phyloP scores from a whole-genome alignment of 768 basidiomycete genomes.

The Suillus sp. region DNA sequence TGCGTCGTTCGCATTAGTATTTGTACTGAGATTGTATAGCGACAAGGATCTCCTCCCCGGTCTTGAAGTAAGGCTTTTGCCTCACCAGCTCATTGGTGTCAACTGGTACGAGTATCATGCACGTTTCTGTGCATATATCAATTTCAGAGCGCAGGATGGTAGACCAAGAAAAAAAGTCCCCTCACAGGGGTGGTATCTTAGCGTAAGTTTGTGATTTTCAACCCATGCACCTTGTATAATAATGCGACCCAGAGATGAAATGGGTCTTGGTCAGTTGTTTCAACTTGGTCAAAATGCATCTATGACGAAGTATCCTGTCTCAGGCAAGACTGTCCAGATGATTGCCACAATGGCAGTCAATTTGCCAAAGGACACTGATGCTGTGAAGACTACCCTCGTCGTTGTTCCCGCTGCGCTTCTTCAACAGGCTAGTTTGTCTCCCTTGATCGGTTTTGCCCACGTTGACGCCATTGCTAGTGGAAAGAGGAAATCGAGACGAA shows the following conservation, averaged over 20 bases:
- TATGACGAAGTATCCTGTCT: background rate
- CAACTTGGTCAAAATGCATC: background rate
- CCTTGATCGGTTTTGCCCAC: background rate
- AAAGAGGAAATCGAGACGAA: constrained; percentile 73
- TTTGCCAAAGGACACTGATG: constrained; percentile 48
- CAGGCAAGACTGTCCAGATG: constrained; percentile 77
- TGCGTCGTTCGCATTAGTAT: background rate
- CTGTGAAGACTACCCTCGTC: constrained; percentile 62
- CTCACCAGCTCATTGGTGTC: constrained; percentile 79
- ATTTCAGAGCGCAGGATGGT: constrained; percentile 55
- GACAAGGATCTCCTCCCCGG: constrained; percentile 63
- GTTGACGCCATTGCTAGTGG: constrained; percentile 46
- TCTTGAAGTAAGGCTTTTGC: constrained; percentile 66
- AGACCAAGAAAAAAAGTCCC: constrained; percentile 51
- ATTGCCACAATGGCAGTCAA: constrained; percentile 79
- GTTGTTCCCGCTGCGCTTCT: constrained; percentile 78
- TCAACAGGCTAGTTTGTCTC: constrained; percentile 50
- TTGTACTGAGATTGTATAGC: constrained; percentile 31
- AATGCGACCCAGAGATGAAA: constrained; percentile 53
- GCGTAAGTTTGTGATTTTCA: constrained; percentile 41
- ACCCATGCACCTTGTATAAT: constrained; percentile 12
- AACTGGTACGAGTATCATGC: constrained; percentile 49
- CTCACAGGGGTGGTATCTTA: constrained; percentile 62
- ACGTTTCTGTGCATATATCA: background rate
- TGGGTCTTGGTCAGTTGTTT: constrained; percentile 53